Base-by-base conservation (phyloP, 2,329 filamentous ascomycete genomes). In the Ceratocystis ficicola region DNA sequence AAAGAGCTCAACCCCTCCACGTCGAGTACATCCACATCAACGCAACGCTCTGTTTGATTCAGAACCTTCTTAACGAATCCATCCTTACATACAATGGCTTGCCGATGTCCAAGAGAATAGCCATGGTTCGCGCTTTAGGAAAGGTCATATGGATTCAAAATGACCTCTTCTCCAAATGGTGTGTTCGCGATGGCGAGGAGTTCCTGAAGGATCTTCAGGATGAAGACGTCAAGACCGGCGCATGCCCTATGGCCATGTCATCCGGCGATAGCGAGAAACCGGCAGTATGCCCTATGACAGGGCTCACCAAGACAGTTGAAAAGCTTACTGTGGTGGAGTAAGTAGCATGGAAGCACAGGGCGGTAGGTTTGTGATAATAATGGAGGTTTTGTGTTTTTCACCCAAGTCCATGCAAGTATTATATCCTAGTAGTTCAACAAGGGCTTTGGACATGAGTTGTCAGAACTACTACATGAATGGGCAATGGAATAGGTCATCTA, bases 111-210 rank as follows among this genome's bases (percentile, higher is more conserved):
- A 82, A 82, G 74, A 92, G 92, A 76, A 85, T 87, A 20, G 86
- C 83, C 25, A 80, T 93, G 3, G 81, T 92, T 60, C 88, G 87
- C 73, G 89, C 89, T 0, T 78, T 93, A 25, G 84, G 84, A 69
- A 93, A 94, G 74, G 85, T 93, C 30, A 86, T 93, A 69, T 93
- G 89, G 88, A 91, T 93, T 70, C 89, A 93, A 75, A 93, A 93
- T 72, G 89, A 93, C 74, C 79, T 93, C 36, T 89, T 93, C 73
- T 87, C 88, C n/a, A 88, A 87, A 73, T 92, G 88, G 86, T 88
- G 90, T 71, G 83, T 89, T 44, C 79, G 81, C 44, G 86, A 89
- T 69, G 85, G 86, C 62, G 81, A 85, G 44, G 87, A 89, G 73
- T 83, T 78, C 69, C 17, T 61, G 25, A 41, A 61, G 20, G 50